A percentile compares a stretch with the other conserved stretches of the same genome.
These are phyloP conservation scores for Boletus sp. DNA, from an alignment of 768 basidiomycete genomes.

Conservation along the genomic window DNA sequence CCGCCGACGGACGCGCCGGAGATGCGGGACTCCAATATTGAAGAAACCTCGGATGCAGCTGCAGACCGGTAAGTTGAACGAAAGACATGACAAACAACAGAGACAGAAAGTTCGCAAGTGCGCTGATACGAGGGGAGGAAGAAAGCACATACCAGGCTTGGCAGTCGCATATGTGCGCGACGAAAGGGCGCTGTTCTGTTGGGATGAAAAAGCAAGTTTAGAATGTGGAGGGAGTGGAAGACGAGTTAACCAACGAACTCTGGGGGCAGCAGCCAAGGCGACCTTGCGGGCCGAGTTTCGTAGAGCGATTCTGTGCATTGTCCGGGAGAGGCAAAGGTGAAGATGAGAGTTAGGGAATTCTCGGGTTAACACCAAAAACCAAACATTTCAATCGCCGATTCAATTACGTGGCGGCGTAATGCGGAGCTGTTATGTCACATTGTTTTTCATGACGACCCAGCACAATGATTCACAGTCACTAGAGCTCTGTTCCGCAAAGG, in stretches of 20 bases:
- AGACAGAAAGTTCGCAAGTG: slow-evolving; percentile 11
- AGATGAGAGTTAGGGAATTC: slow-evolving; percentile 41
- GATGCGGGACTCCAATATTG: slow-evolving; percentile 98
- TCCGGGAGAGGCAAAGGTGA: slow-evolving; percentile 43
- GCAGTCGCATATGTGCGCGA: slow-evolving; percentile 94
- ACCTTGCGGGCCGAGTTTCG: slow-evolving; percentile 79
- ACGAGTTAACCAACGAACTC: slow-evolving; percentile 42
- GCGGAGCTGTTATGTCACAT: slow-evolving; percentile 13
- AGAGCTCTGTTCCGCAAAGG: slow-evolving; percentile 23
- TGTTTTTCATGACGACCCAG: slow-evolving; percentile 16
- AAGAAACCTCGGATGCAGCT: slow-evolving; percentile 99
- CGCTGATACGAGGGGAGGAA: not conserved
- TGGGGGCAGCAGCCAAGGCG: slow-evolving; percentile 62
- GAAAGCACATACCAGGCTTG: slow-evolving; percentile 76
- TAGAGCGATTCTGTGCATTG: slow-evolving; percentile 84
- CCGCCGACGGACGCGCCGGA: slow-evolving; percentile 85
- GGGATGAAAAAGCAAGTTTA: slow-evolving; percentile 7
- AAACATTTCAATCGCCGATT: slow-evolving; percentile 30
- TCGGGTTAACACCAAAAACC: slow-evolving; percentile 33
- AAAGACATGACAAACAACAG: not conserved
- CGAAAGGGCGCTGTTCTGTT: slow-evolving; percentile 43
- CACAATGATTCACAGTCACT: slow-evolving; percentile 14
- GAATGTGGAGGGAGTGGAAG: not conserved
- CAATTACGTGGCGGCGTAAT: slow-evolving; percentile 16
- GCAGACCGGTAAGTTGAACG: slow-evolving; percentile 32